Conservation (phyloP, 2,329 filamentous ascomycete species). For the Lizonia empirigonia region DNA sequence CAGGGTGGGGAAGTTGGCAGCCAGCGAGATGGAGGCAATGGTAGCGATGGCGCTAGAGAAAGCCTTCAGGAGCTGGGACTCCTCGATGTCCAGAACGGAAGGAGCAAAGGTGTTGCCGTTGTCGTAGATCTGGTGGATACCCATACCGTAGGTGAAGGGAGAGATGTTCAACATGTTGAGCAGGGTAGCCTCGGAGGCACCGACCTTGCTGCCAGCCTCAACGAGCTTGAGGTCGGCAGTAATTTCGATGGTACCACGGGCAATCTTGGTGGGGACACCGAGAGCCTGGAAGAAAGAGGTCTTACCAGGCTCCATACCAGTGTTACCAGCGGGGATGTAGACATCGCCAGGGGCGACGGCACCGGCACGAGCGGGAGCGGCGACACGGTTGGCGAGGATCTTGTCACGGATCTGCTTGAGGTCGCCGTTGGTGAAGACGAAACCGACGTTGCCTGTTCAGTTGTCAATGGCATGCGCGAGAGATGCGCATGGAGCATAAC, state of each 20-base stretch:
- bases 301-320: constrained; percentile 99
- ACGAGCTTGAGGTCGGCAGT: constrained; percentile 97
- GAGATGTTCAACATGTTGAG: constrained; percentile 99
- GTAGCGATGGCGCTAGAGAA: constrained; percentile 82
- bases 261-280: constrained; percentile 99
- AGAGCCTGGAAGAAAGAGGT: constrained; percentile 99
- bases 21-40: constrained; percentile 89
- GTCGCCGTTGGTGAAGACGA: constrained; percentile 99
- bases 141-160: constrained; percentile 80
- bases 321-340: constrained; percentile 97
- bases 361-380: constrained; percentile 96
- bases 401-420: constrained; percentile 92
- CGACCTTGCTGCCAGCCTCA: constrained; percentile 90
- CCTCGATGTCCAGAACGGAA: constrained; percentile 87
- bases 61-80: constrained; percentile 87
- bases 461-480: constrained; percentile 23
- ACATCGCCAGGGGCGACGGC: constrained; percentile 93
- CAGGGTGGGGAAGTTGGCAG: constrained; percentile 91
- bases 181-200: constrained; percentile 96
- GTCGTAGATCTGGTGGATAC: constrained; percentile 95
- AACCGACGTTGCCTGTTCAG: constrained; percentile 77
- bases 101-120: constrained; percentile 90
- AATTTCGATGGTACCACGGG: constrained; percentile 99
- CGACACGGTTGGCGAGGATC: constrained; percentile 96
- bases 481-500: constrained; percentile 17